Evolutionary conservation across 805 yeast species (phyloP).

Genomic region (Starmerella bombi): DNA sequence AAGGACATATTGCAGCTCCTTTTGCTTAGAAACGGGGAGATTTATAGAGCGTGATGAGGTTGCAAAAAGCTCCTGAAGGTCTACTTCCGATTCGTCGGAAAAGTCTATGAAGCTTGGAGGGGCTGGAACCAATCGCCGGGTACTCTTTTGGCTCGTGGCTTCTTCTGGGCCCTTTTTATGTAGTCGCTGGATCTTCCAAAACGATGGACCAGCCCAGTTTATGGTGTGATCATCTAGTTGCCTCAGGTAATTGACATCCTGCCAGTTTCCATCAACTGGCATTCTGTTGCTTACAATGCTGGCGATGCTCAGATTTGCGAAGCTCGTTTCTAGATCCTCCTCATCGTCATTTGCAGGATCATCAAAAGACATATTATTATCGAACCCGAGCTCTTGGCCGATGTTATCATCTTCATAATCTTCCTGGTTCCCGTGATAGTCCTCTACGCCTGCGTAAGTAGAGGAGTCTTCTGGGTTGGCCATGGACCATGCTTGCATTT

Average conservation of each 20-base stretch:
- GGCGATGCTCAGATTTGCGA: conserved; percentile 1
- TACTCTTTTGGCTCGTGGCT: not conserved
- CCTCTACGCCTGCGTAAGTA: conserved; percentile 2
- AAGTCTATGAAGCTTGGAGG: conserved; percentile 35
- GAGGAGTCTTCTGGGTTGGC: conserved; percentile 12
- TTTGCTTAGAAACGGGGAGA: conserved; percentile 25
- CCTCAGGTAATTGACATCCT: conserved; percentile 10
- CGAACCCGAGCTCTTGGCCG: conserved; percentile 1
- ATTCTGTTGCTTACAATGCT: conserved; percentile 9
- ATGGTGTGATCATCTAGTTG: conserved; percentile 39
- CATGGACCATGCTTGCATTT: conserved; percentile 17
- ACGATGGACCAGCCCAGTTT: conserved; percentile 87
- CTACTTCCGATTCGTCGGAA: conserved; percentile 5
- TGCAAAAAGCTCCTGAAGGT: conserved; percentile 3
- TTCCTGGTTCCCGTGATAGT: not conserved
- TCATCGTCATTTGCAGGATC: conserved; percentile 1
- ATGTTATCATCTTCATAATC: conserved; percentile 1
- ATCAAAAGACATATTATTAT: conserved; percentile 23
- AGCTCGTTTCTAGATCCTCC: not conserved
- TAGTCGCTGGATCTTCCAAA: conserved; percentile 68
- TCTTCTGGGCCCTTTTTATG: conserved; percentile 25
- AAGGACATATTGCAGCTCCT: conserved; percentile 34
- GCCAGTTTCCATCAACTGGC: conserved; percentile 18
- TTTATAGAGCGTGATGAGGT: conserved; percentile 25
- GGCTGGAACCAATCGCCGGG: conserved; percentile 10